Conservation (phyloP, 257 asterid species). For the Penstemon barbatus region DNA sequence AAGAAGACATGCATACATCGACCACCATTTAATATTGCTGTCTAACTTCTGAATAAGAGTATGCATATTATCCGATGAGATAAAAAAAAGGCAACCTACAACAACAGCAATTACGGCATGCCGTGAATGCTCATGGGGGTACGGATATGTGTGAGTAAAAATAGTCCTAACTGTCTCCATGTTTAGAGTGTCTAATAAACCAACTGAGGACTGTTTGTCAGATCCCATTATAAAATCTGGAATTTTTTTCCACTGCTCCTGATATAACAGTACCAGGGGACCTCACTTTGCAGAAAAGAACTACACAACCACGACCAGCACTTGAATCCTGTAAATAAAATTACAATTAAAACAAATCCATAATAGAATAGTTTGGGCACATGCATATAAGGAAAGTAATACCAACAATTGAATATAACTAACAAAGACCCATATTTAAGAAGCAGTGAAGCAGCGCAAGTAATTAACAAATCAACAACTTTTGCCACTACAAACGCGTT, state of each 20-base stretch:
- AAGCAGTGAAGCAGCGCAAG: not conserved
- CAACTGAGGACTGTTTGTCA: constrained; percentile 50
- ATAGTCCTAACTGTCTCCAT: constrained; percentile 96
- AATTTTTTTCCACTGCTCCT: constrained; percentile 24
- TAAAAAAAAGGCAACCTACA: constrained; percentile 93
- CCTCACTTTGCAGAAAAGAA: constrained; percentile 33
- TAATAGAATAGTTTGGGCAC: not conserved
- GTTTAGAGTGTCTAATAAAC: constrained; percentile 73
- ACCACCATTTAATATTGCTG: constrained; percentile 99
- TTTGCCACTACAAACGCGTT: not conserved
- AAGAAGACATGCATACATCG: constrained; percentile 95
- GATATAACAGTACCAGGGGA: constrained; percentile 31
- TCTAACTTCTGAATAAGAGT: constrained; percentile 95
- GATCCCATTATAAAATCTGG: constrained; percentile 52
- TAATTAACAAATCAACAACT: constrained; percentile 19
- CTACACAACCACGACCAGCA: constrained; percentile 30
- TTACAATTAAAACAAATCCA: not conserved
- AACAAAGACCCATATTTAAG: not conserved
- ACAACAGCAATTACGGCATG: constrained; percentile 94
- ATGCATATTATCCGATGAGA: constrained; percentile 94
- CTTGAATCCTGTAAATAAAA: constrained; percentile 34
- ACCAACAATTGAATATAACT: not conserved
- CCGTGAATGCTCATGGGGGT: constrained; percentile 98
- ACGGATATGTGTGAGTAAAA: constrained; percentile 84
- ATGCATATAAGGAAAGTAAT: not conserved